Evolutionary conservation across 345 rosid species (phyloP), one percentile per base, ranked within the genome.

Genomic region (Odontarrhena argentea): DNA sequence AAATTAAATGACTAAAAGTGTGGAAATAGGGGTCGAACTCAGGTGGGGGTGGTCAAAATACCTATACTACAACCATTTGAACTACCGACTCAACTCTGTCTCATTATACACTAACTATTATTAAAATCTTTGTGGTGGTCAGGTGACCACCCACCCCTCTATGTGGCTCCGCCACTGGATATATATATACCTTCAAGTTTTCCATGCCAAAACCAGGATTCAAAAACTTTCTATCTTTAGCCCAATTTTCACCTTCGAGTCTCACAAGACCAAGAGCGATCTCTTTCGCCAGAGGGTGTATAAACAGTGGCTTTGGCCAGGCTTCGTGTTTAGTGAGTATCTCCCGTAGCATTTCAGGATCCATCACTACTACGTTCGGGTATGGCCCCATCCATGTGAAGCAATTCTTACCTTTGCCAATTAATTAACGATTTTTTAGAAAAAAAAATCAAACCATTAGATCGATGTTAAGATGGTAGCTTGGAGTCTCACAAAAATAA

Each of bases 181-280:
- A 11, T 47, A 6, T 7, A 7, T 18, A n/a, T 30, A 79, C 85
- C 81, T 82, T 77, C n/a, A 79, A 49, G 26, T 60, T 73, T 18
- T 79, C 80, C n/a, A 25, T 55, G 44, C 70, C 78, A 47, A 76
- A 77, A 9, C 83, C 75, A 1, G 75, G 80, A 55, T 69, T 73
- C 24, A 67, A 8, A 37, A 82, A 68, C 67, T 61, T 78, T 38
- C 84, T 54, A 42, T 67, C 79, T 51, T 44, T 69, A 9, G 66
- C 66, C 86, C 86, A 83, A 64, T 74, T 54, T 2, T 73, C 60
- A 3, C 76, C 79, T 6, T 53, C 65, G 3, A 63, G 71, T 59
- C 9, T 60, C n/a, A 24, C 14, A 1, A 82, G 73, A 26, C 84
- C 78, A 9, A 41, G 34, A 1, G 32, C 34, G 2, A 81, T 51